These are phyloP conservation scores for Ophiostoma ulmi DNA, from an alignment of 2,329 filamentous ascomycete genomes.

Conservation along the genomic window DNA sequence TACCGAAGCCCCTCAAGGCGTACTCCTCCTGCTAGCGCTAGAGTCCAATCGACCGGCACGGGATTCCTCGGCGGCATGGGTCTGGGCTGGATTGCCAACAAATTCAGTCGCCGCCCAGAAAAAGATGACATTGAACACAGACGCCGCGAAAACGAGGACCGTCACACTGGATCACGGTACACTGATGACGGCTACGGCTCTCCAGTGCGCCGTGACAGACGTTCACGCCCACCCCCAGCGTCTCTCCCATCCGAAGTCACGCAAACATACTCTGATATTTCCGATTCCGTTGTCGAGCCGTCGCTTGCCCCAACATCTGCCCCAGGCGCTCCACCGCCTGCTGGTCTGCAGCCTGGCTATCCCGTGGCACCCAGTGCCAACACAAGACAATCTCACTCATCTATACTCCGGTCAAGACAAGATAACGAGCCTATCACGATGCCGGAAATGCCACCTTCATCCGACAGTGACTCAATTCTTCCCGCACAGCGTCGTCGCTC, in stretches of 20 bases:
- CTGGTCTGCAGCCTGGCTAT: slow-evolving; percentile 26
- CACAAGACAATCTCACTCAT: slow-evolving; percentile 25
- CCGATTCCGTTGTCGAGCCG: slow-evolving; percentile 39
- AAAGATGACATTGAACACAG: slow-evolving; percentile 39
- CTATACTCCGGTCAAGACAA: slow-evolving; percentile 40
- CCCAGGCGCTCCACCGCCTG: background rate
- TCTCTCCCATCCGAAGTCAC: slow-evolving; percentile 26
- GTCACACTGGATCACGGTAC: slow-evolving; percentile 54
- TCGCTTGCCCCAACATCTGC: background rate
- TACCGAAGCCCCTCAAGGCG: slow-evolving; percentile 60
- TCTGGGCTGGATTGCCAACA: slow-evolving; percentile 63
- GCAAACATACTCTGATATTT: slow-evolving; percentile 29
- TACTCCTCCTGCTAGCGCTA: slow-evolving; percentile 38
- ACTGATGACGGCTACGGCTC: slow-evolving; percentile 62
- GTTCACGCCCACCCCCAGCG: slow-evolving; percentile 32
- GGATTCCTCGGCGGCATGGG: slow-evolving; percentile 58
- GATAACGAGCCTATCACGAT: slow-evolving; percentile 41
- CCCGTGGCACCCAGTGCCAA: slow-evolving; percentile 18
- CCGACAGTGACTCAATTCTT: slow-evolving; percentile 42
- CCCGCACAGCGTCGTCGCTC: slow-evolving; percentile 43
- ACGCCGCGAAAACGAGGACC: slow-evolving; percentile 41
- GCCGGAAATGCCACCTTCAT: slow-evolving; percentile 52
- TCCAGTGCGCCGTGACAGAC: slow-evolving; percentile 40
- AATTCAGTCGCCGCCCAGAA: slow-evolving; percentile 54
- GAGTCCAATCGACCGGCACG: slow-evolving; percentile 45